phyloP scores from a whole-genome alignment of 306 rosid species.

The Crotalaria pallida region DNA sequence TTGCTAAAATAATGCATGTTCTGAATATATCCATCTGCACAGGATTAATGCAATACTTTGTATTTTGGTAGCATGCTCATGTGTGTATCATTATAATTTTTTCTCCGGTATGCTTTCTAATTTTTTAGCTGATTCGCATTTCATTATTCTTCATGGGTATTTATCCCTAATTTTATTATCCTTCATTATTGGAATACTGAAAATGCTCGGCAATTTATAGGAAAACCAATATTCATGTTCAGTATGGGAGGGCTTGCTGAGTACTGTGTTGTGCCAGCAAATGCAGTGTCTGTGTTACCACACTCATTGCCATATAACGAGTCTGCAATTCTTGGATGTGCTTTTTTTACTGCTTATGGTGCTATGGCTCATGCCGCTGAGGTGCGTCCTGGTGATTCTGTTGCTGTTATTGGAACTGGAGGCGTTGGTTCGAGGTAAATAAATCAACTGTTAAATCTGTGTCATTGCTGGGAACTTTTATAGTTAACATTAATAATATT shows the following conservation, averaged over 20 bases:
- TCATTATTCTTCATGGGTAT: background rate
- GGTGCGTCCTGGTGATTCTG: constrained; percentile 89
- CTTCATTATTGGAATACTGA: constrained; percentile 20
- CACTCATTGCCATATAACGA: constrained; percentile 71
- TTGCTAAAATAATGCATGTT: background rate
- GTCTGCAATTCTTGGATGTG: constrained; percentile 94
- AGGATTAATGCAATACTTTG: background rate
- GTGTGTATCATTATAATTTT: background rate
- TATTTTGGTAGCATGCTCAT: background rate
- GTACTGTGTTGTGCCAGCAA: constrained; percentile 89
- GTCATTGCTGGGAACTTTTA: too few relatives aligned
- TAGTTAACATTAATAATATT: background rate
- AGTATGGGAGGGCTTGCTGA: constrained; percentile 99
- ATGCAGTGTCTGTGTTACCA: constrained; percentile 68
- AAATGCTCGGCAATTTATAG: constrained; percentile 36
- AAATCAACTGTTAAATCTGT: background rate
- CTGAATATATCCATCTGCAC: background rate
- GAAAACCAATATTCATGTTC: constrained; percentile 81
- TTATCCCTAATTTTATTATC: background rate
- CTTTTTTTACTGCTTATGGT: constrained; percentile 98
- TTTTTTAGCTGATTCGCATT: constrained; percentile 3
- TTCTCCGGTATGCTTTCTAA: background rate
- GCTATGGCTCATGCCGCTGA: constrained; percentile 98
- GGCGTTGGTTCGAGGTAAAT: constrained; percentile 94
- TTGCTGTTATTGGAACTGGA: constrained; percentile 90